Conservation (phyloP, 164 flowering plant species). For the Brasenia schreberi region DNA sequence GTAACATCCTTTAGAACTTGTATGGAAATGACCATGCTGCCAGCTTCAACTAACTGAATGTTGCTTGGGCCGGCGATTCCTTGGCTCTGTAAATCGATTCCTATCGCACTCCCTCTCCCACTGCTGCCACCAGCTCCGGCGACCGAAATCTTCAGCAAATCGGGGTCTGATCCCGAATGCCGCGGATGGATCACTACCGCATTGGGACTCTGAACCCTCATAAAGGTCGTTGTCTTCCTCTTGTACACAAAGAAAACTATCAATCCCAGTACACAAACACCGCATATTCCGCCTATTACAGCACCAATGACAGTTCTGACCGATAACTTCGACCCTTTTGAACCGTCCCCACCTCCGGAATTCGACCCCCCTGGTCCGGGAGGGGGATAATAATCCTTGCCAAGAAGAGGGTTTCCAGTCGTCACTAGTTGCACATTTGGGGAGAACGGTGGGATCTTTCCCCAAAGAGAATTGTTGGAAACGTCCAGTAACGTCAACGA, state of each 20-base stretch:
- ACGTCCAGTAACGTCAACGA: constrained; percentile 33
- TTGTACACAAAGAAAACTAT: constrained; percentile 23
- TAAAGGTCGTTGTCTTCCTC: constrained; percentile 21
- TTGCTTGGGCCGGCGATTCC: constrained; percentile 16
- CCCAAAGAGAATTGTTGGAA: constrained; percentile 43
- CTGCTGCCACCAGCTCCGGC: constrained; percentile 24
- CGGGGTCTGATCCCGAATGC: constrained; percentile 47
- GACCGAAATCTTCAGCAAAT: constrained; percentile 47
- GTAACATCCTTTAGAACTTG: constrained; percentile 36
- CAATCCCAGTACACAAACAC: constrained; percentile 15
- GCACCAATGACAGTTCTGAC: constrained; percentile 25
- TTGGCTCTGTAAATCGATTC: constrained; percentile 13
- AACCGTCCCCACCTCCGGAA: constrained; percentile 1
- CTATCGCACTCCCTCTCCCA: constrained; percentile 14
- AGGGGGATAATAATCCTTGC: constrained; percentile 6
- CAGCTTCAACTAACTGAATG: constrained; percentile 16
- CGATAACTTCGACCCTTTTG: constrained; percentile 15
- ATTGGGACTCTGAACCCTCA: constrained; percentile 41
- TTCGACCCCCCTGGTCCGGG: not conserved
- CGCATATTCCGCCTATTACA: constrained; percentile 26
- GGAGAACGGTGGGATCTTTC: constrained; percentile 24
- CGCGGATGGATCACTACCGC: constrained; percentile 52
- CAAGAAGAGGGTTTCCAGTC: constrained; percentile 29
- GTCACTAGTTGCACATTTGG: constrained; percentile 14
- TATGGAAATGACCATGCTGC: constrained; percentile 28